Conservation (phyloP, 805 yeast genomes). For the Cyberlindnera mycetangii region DNA sequence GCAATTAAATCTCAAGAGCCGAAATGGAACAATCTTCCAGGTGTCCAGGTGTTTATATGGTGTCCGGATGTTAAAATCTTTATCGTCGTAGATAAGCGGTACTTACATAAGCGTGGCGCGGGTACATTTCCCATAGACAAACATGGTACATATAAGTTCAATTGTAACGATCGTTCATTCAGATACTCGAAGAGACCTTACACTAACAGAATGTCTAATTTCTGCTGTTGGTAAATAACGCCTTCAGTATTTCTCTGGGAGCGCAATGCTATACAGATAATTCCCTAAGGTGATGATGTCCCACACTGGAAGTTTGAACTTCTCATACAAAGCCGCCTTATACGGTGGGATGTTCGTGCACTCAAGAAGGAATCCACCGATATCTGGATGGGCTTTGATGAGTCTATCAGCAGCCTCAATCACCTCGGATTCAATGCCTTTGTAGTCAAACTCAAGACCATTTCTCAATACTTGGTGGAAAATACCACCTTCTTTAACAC, state of each 20-base stretch:
- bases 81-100: no score
- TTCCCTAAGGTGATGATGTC: slow-evolving; percentile 31
- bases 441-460: slow-evolving; percentile 27
- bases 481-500: slow-evolving; percentile 26
- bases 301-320: slow-evolving; percentile 30
- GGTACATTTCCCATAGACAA: no score
- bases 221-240: no score
- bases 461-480: slow-evolving; percentile 28
- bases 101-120: no score
- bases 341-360: slow-evolving; percentile 36
- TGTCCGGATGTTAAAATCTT: no score
- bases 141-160: no score
- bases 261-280: slow-evolving; percentile 13
- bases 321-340: slow-evolving; percentile 28
- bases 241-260: slow-evolving; percentile 2
- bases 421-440: slow-evolving; percentile 28
- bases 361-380: slow-evolving; percentile 33
- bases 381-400: slow-evolving; percentile 21
- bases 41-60: no score
- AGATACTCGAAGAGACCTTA: no score
- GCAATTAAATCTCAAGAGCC: no score
- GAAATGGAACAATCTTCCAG: no score
- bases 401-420: slow-evolving; percentile 25
- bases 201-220: no score
- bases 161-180: no score